Evolutionary conservation across 495 filamentous ascomycete genomes (phyloP), one percentile per base, ranked within the genome.

Genomic region (Peziza echinospora): DNA sequence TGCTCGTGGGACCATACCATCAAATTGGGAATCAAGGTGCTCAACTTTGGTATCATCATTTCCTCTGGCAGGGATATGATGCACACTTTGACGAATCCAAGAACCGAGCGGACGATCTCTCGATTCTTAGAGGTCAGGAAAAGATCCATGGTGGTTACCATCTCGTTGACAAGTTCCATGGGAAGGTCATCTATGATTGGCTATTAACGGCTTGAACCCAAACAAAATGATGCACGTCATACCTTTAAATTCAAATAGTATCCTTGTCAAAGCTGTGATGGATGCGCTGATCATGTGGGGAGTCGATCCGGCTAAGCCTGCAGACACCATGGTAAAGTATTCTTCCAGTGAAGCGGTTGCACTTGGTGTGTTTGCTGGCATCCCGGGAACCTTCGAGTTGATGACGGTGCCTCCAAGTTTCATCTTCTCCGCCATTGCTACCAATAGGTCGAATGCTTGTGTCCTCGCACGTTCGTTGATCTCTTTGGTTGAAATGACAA

Each of bases 1-100:
- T 97, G 91, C 62, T 97, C 89, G 63, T 93, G 84, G 54, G 80
- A 84, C 89, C 89, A 97, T 17, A 80, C 76, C 76, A 94, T 82
- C 8, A 94, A 65, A 61, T 87, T 91, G 19, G 85, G 82, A 21
- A 97, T 71, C 45, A 96, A 67, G 1, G 75, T 71, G 22, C 64
- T 59, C 26, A 97, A 70, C 24, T 82, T 71, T 13, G 82, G 75
- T 23, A 72, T 64, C 66, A 97, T 75, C 48, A 84, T 61, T 5
- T 77, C 72, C 19, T 73, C 75, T 1, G 84, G 81, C 24, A 96
- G 66, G 47, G 79, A 78, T 52, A 96, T 82, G 44, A 93, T 73
- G 47, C 78, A 87, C 16, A 96, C 89, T 67, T 97, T 97, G 57
- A 92, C 79, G 60, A 97, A 97, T 17, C 89, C 89, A 1, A 97